Evolutionary conservation across 2,329 filamentous ascomycete species (phyloP).

Genomic region (Fusarium tupiense): DNA sequence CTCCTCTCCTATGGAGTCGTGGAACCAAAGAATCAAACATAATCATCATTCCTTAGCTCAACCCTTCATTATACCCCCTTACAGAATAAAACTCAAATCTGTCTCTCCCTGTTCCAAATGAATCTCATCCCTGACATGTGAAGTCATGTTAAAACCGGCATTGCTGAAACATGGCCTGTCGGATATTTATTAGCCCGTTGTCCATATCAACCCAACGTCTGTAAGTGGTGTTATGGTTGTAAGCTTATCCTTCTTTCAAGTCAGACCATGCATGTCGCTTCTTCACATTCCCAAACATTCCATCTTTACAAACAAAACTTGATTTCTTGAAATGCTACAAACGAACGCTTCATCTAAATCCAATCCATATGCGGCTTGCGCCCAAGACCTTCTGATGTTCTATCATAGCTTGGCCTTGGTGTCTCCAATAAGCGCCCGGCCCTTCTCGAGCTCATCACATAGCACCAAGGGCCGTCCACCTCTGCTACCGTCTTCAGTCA

Average conservation of each 20-base stretch:
- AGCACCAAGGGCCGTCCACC: slow-evolving; percentile 59
- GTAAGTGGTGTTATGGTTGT: slow-evolving; percentile 2
- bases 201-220: slow-evolving; percentile 3
- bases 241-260: slow-evolving; percentile 13
- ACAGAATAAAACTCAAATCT: not conserved
- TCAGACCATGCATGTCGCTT: slow-evolving; percentile 2
- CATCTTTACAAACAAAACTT: not conserved
- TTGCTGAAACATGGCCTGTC: slow-evolving; percentile 15
- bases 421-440: slow-evolving; percentile 25
- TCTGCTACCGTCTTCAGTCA: slow-evolving; percentile 64
- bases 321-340: slow-evolving; percentile 13
- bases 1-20: not conserved
- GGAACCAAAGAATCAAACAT: not conserved
- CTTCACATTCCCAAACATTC: not conserved
- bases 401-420: slow-evolving; percentile 41
- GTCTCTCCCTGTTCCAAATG: not conserved
- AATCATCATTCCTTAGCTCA: not conserved
- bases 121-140: not conserved
- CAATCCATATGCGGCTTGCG: not conserved
- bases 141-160: not conserved
- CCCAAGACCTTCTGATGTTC: slow-evolving; percentile 24
- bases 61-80: not conserved
- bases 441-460: slow-evolving; percentile 53
- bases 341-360: slow-evolving; percentile 23
- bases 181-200: slow-evolving; percentile 29